Conservation (phyloP, 1,284 basidiomycete species). For the Trametes pubescens region DNA sequence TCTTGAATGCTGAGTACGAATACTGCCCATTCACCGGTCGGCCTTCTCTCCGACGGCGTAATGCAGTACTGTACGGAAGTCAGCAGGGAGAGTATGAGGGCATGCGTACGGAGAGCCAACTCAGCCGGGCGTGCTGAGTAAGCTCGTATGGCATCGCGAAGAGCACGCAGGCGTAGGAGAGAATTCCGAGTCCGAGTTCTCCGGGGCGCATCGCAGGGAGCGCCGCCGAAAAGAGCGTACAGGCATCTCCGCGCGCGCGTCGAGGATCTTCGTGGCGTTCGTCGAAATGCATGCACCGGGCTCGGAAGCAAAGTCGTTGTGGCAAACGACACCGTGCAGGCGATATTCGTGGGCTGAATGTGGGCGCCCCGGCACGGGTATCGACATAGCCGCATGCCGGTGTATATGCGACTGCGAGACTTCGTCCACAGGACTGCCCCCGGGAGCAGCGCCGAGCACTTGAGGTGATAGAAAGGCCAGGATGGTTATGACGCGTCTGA, state of each 20-base stretch:
- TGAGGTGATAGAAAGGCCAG: background rate
- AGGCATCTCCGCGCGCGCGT: background rate
- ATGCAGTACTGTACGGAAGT: background rate
- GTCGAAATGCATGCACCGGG: background rate
- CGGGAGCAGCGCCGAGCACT: background rate
- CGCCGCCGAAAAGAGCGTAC: background rate
- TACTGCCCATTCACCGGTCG: background rate
- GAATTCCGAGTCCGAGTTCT: background rate
- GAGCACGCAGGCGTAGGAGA: background rate
- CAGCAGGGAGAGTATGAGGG: background rate
- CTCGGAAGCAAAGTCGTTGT: background rate
- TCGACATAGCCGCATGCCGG: background rate
- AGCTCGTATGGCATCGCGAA: background rate
- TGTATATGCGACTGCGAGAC: background rate
- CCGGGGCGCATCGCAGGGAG: background rate
- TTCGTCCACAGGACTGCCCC: background rate
- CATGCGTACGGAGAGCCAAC: background rate
- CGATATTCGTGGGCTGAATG: background rate
- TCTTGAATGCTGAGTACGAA: background rate
- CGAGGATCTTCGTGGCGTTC: conserved; percentile 1
- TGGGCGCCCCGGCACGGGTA: conserved; percentile 7
- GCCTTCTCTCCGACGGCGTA: background rate
- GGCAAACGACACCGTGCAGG: background rate
- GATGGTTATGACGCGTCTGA: no score
- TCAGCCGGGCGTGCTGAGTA: conserved; percentile 4